These are phyloP conservation scores for Tuber brumale DNA, from an alignment of 495 filamentous ascomycete species.

Conservation along the genomic window DNA sequence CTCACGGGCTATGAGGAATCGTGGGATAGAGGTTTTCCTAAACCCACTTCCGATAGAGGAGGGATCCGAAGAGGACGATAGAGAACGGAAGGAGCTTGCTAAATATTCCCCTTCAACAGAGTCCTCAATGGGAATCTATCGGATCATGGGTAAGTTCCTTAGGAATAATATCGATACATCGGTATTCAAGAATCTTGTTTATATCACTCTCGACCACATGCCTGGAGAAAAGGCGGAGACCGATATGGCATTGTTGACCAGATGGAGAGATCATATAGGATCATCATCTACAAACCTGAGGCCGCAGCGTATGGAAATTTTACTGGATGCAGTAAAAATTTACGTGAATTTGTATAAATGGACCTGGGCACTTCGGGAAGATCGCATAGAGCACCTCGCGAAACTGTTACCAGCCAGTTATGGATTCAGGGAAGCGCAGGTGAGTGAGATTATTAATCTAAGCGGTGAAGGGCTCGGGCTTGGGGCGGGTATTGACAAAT, in stretches of 20 bases:
- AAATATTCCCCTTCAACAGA: constrained; percentile 27
- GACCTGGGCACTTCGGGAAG: background rate
- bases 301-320: background rate
- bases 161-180: constrained; percentile 5
- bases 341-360: background rate
- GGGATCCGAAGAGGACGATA: constrained; percentile 45
- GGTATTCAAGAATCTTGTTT: constrained; percentile 27
- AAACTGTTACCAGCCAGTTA: constrained; percentile 8
- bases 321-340: background rate
- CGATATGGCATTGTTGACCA: constrained; percentile 25
- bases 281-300: background rate
- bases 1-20: constrained; percentile 93
- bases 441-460: constrained; percentile 44
- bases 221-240: constrained; percentile 15
- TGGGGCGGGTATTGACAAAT: constrained; percentile 39
- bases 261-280: constrained; percentile 23
- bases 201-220: constrained; percentile 25
- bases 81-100: constrained; percentile 43
- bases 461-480: background rate
- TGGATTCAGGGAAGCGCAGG: constrained; percentile 47
- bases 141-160: constrained; percentile 23
- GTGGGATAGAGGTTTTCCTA: constrained; percentile 84
- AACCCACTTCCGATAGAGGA: constrained; percentile 43
- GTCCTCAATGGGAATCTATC: constrained; percentile 27
- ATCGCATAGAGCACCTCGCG: background rate